Conservation (phyloP, 75 land plant species). For the Picea glauca region DNA sequence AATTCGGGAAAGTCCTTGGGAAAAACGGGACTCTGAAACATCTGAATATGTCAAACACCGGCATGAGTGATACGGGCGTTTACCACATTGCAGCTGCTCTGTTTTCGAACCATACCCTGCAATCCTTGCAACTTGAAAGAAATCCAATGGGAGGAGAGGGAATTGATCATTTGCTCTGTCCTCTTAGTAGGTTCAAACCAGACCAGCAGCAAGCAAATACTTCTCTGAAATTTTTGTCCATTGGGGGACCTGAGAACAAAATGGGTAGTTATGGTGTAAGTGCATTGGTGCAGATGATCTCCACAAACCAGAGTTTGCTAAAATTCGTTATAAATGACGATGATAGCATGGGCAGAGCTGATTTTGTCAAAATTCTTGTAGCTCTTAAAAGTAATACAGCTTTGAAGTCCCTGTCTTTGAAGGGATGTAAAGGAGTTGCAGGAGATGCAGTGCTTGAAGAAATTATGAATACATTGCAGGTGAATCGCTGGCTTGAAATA, state of each 20-base stretch:
- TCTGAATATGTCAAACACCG: slow-evolving; percentile 42
- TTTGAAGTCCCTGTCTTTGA: slow-evolving; percentile 43
- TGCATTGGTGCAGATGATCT: slow-evolving; percentile 46
- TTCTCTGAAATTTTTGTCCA: slow-evolving; percentile 45
- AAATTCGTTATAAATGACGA: slow-evolving; percentile 50
- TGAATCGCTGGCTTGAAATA: slow-evolving; percentile 77
- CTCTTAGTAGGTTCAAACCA: slow-evolving; percentile 62
- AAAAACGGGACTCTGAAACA: slow-evolving; percentile 44
- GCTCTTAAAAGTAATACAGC: slow-evolving; percentile 55
- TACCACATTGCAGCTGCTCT: slow-evolving; percentile 62
- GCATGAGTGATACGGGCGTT: slow-evolving; percentile 43
- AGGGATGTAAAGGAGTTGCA: slow-evolving; percentile 62
- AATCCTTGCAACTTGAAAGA: slow-evolving; percentile 48
- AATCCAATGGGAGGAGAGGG: slow-evolving; percentile 62
- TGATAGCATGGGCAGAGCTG: slow-evolving; percentile 39
- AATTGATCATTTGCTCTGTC: slow-evolving; percentile 64
- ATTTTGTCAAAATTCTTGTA: slow-evolving; percentile 45
- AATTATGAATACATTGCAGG: slow-evolving; percentile 49
- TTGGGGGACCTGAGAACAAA: slow-evolving; percentile 53
- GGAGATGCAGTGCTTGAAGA: slow-evolving; percentile 51
- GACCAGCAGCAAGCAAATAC: slow-evolving; percentile 61
- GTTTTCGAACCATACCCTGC: slow-evolving; percentile 48
- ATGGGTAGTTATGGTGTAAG: slow-evolving; percentile 44
- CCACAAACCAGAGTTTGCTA: slow-evolving; percentile 48
- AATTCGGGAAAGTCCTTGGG: slow-evolving; percentile 45